These are phyloP conservation scores for Intubia oerlemansii DNA, from an alignment of 2,329 filamentous ascomycete species.

Conservation along the genomic window DNA sequence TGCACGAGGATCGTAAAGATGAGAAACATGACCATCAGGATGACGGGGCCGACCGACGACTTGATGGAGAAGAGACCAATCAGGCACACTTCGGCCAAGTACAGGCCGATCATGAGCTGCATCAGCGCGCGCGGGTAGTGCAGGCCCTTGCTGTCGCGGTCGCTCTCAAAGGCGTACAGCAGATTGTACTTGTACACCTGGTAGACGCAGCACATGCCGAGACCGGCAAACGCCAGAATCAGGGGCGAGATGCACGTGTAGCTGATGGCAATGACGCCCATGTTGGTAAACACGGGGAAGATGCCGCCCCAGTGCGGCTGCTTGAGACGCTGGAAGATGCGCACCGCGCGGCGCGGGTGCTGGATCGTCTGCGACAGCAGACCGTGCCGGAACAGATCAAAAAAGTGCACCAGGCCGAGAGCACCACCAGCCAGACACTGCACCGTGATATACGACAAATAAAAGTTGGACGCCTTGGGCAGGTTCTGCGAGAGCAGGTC, in stretches of 20 bases:
- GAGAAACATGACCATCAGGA: constrained; percentile 56
- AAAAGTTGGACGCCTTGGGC: constrained; percentile 57
- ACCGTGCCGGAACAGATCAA: constrained; percentile 23
- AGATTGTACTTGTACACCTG: constrained; percentile 74
- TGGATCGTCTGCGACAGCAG: constrained; percentile 51
- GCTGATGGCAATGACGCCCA: constrained; percentile 53
- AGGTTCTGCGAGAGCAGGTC: constrained; percentile 39
- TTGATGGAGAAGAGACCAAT: constrained; percentile 62
- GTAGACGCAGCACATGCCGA: constrained; percentile 63
- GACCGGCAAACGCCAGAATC: constrained; percentile 57
- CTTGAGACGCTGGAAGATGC: constrained; percentile 46
- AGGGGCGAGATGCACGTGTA: constrained; percentile 73
- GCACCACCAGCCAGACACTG: constrained; percentile 66
- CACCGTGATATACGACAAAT: constrained; percentile 66
- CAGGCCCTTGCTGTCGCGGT: constrained; percentile 73
- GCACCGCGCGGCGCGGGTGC: constrained; percentile 65
- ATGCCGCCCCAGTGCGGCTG: constrained; percentile 59
- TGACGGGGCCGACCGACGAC: constrained; percentile 43
- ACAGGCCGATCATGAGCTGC: constrained; percentile 64
- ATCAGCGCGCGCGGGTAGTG: constrained; percentile 77
- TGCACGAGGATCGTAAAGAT: constrained; percentile 62
- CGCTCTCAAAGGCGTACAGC: constrained; percentile 57
- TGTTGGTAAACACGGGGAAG: constrained; percentile 53
- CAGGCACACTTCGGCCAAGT: constrained; percentile 59
- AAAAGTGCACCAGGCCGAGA: constrained; percentile 49